phyloP scores from a whole-genome alignment of 768 basidiomycete species.

The Suillus spraguei region DNA sequence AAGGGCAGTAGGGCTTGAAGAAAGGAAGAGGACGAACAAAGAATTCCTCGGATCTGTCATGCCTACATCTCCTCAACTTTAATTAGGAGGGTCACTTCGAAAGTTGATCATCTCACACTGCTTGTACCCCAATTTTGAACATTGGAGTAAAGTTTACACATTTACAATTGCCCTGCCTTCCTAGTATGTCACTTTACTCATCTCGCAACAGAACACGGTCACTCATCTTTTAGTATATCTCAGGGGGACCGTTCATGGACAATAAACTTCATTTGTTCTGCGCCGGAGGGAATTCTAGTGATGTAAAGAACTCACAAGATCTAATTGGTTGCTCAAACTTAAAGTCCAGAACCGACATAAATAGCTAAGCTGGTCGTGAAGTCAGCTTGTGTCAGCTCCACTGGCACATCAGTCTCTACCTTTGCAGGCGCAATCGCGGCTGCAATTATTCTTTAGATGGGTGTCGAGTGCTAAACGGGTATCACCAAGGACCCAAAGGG shows the following conservation, averaged over 20 bases:
- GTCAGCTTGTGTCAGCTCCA: not conserved
- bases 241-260: no score
- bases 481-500: not conserved
- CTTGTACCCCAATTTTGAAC: not conserved
- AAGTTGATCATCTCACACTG: slow-evolving; percentile 3
- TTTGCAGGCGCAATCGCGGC: not conserved
- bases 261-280: no score
- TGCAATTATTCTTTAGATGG: not conserved
- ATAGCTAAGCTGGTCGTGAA: not conserved
- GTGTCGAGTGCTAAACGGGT: not conserved
- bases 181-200: not conserved
- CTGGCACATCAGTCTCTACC: not conserved
- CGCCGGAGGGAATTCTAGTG: not conserved
- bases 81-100: slow-evolving; percentile 7
- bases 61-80: not conserved
- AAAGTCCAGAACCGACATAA: not conserved
- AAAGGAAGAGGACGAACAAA: not conserved
- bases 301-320: slow-evolving; percentile 6
- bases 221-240: not conserved
- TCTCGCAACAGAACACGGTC: not conserved
- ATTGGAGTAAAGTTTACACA: not conserved
- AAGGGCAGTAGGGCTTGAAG: not conserved
- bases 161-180: no score
- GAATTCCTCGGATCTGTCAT: not conserved
- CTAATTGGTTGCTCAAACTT: not conserved